Percentiles rank a stretch among this genome's conserved stretches.
These are phyloP conservation scores for Eruca vesicaria DNA, from an alignment of 441 rosid species.

Conservation along the genomic window DNA sequence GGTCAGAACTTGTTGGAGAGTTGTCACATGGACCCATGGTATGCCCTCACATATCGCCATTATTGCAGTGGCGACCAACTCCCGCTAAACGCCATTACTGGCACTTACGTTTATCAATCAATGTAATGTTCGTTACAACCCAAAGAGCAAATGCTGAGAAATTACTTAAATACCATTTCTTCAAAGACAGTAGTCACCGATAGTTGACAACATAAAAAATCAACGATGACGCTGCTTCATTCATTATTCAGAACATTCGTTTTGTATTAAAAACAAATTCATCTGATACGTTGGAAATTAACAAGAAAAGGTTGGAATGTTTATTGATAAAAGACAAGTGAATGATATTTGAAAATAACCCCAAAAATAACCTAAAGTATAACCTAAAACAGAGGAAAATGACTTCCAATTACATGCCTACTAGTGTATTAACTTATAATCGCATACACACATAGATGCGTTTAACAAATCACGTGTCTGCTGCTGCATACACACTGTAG, in stretches of 20 bases:
- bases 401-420: too few species aligned
- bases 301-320: too few species aligned
- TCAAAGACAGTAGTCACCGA: background rate
- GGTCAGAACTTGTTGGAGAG: slow-evolving; percentile 1
- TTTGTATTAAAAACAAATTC: background rate
- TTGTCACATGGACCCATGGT: slow-evolving; percentile 27
- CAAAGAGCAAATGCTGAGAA: background rate
- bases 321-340: background rate
- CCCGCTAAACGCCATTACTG: slow-evolving; percentile 14
- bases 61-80: slow-evolving; percentile 18
- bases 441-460: slow-evolving; percentile 4
- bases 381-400: background rate
- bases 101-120: background rate
- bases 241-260: slow-evolving; percentile 10
- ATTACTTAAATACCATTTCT: background rate
- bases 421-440: background rate
- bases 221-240: background rate
- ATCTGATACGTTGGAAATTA: background rate
- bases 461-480: slow-evolving; percentile 26
- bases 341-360: background rate
- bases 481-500: slow-evolving; percentile 2
- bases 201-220: background rate
- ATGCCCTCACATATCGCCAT: slow-evolving; percentile 8
- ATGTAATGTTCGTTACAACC: background rate
- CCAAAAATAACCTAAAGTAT: too few species aligned